Conservation (phyloP, 2,329 filamentous ascomycete genomes). For the Ascochyta rabiei region DNA sequence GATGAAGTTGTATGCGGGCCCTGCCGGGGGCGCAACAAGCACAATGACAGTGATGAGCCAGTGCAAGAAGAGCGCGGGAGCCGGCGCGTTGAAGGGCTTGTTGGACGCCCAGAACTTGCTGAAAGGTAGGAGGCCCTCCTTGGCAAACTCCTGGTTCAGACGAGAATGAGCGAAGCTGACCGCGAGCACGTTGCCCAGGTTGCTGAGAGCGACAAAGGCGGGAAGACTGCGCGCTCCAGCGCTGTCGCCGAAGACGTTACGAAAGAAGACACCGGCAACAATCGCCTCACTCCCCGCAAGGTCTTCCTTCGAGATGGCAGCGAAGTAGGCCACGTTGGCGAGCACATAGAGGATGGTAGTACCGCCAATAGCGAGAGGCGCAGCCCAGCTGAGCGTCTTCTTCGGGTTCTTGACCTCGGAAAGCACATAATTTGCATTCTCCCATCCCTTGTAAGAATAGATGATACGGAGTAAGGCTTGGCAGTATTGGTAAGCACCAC, state of each 20-base stretch:
- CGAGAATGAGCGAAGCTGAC: constrained; percentile 66
- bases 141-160: constrained; percentile 70
- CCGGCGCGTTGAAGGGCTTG: constrained; percentile 68
- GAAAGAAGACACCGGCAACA: constrained; percentile 66
- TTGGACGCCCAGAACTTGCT: constrained; percentile 72
- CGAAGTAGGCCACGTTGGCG: constrained; percentile 70
- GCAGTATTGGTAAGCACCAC: constrained; percentile 54
- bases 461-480: constrained; percentile 64
- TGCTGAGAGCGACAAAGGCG: constrained; percentile 65
- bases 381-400: constrained; percentile 62
- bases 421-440: constrained; percentile 67
- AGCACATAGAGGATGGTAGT: constrained; percentile 67
- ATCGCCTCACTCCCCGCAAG: constrained; percentile 64
- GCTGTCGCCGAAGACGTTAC: constrained; percentile 64
- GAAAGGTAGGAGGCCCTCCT: constrained; percentile 71
- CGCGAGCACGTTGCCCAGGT: constrained; percentile 67
- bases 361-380: constrained; percentile 63
- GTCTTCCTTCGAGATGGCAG: constrained; percentile 64
- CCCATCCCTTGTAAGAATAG: constrained; percentile 69
- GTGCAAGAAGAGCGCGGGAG: constrained; percentile 63
- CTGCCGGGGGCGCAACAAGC: constrained; percentile 69
- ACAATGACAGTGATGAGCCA: constrained; percentile 70
- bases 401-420: constrained; percentile 63
- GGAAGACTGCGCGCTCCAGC: constrained; percentile 53
- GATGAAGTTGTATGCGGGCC: constrained; percentile 72